phyloP scores from a whole-genome alignment of 225 moss, liverwort and hornwort genomes.

The Marchantia paleacea region DNA sequence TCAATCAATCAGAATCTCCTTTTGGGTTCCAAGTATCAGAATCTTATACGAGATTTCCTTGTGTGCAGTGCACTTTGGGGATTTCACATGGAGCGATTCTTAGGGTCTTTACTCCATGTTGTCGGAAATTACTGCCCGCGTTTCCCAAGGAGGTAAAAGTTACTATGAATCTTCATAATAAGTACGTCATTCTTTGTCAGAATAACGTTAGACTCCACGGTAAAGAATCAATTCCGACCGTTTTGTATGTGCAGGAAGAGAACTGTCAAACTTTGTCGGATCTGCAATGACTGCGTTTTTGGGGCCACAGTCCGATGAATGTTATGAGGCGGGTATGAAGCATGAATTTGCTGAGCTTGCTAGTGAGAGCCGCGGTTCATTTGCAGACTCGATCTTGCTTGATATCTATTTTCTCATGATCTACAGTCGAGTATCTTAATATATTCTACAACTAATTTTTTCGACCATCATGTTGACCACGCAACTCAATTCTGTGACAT shows the following conservation, averaged over 20 bases:
- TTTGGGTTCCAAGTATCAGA: not conserved
- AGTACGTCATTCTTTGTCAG: too few species aligned
- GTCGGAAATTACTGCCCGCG: not conserved
- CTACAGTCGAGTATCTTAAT: too few species aligned
- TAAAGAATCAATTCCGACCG: not conserved
- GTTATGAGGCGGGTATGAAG: slow-evolving; percentile 19
- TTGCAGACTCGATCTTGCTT: too few species aligned
- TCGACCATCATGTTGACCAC: too few species aligned
- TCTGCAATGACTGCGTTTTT: slow-evolving; percentile 20
- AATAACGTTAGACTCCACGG: not conserved
- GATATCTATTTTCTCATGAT: too few species aligned
- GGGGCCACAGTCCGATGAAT: slow-evolving; percentile 8
- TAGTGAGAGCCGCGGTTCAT: too few species aligned
- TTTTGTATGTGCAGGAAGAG: not conserved
- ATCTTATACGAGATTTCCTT: not conserved
- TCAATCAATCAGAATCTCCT: too few species aligned
- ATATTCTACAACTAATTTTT: too few species aligned
- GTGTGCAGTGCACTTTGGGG: not conserved
- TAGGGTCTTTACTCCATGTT: not conserved
- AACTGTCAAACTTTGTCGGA: not conserved
- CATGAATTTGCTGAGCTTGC: not conserved
- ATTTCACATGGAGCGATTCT: not conserved
- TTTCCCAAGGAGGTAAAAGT: slow-evolving; percentile 9
- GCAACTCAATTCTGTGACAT: too few species aligned
- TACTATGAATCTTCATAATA: too few species aligned